Conservation (phyloP, 305 asterid genomes). For the Rubia balearica region DNA sequence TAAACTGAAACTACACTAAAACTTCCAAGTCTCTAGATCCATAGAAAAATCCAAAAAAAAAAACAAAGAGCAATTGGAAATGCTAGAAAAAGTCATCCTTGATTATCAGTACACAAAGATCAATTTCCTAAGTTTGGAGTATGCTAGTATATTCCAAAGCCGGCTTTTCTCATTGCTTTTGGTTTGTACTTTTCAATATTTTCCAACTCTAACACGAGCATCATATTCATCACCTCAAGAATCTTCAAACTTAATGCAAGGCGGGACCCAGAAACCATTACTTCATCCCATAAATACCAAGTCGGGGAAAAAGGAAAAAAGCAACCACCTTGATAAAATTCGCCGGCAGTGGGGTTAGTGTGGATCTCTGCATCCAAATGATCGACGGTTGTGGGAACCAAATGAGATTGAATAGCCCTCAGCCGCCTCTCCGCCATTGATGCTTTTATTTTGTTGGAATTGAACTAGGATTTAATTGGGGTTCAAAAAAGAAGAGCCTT, state of each 20-base stretch:
- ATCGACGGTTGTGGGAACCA: slow-evolving; percentile 36
- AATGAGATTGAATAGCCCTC: slow-evolving; percentile 59
- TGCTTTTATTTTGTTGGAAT: slow-evolving; percentile 38
- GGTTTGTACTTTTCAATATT: background rate
- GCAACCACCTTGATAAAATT: slow-evolving; percentile 47
- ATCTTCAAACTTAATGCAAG: background rate
- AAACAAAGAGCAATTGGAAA: background rate
- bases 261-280: slow-evolving; percentile 5
- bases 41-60: background rate
- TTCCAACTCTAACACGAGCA: background rate
- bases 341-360: slow-evolving; percentile 53
- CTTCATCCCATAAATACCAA: background rate
- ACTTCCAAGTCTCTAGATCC: background rate
- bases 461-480: background rate
- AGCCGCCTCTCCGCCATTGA: slow-evolving; percentile 61
- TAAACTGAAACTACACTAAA: background rate
- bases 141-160: background rate
- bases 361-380: slow-evolving; percentile 33
- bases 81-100: background rate
- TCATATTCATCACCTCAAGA: background rate
- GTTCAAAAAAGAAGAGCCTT: background rate
- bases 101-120: background rate
- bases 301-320: background rate
- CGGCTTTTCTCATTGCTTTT: background rate
- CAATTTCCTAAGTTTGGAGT: background rate